These are phyloP conservation scores for Trichosanthes truncata DNA, from an alignment of 306 rosid genomes.

Conservation along the genomic window DNA sequence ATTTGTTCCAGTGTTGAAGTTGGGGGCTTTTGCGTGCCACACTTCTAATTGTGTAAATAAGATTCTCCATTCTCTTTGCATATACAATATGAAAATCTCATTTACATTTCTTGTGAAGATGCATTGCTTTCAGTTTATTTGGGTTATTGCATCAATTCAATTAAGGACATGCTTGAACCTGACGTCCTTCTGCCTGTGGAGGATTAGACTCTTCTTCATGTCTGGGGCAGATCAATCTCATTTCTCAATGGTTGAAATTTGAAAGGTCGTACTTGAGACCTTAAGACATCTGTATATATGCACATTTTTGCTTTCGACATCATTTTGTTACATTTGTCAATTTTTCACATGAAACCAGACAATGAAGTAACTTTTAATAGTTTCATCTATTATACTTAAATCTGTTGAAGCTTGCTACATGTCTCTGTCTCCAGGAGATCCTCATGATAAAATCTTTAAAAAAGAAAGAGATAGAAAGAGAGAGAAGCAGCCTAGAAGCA, in stretches of 20 bases:
- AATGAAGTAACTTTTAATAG: background rate
- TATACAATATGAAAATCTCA: constrained; percentile 27
- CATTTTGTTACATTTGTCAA: background rate
- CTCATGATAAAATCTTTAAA: background rate
- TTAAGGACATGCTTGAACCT: constrained; percentile 23
- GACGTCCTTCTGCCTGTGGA: background rate
- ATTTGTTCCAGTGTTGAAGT: constrained; percentile 65
- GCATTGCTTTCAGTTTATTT: constrained; percentile 20
- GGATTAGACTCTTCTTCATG: constrained; percentile 1
- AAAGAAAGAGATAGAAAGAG: background rate
- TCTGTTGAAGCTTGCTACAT: background rate
- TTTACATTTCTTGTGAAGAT: constrained; percentile 27
- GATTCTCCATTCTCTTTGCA: constrained; percentile 37
- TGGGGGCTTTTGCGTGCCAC: constrained; percentile 48
- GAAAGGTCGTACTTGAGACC: constrained; percentile 3
- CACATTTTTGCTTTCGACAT: background rate
- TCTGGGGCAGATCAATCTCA: background rate
- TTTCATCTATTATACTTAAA: background rate
- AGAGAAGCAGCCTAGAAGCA: background rate
- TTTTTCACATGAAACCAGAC: background rate
- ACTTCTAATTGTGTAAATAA: constrained; percentile 44
- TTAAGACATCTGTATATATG: background rate
- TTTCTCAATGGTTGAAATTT: constrained; percentile 4
- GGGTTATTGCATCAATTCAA: constrained; percentile 34
- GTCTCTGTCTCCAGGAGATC: background rate